Base-by-base conservation (phyloP, 164 flowering plant genomes). In the Stephania japonica region DNA sequence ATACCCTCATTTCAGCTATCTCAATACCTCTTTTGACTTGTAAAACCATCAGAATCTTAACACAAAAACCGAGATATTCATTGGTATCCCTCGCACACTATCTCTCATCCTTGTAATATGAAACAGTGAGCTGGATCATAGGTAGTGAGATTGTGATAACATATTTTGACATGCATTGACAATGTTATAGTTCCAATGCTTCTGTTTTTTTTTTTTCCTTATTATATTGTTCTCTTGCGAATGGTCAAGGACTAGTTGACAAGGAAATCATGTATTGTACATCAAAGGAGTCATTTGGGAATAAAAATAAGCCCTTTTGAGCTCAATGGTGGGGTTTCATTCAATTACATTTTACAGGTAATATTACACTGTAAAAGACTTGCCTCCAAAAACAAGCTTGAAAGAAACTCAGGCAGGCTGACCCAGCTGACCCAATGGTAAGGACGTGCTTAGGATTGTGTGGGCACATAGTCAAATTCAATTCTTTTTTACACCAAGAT, bases 1-100 rank as follows among this genome's bases (percentile, higher is more conserved):
- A 67, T 44, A 67, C 69, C 41, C 23, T 18, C 42, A n/a, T 72
- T 65, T 14, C 59, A 8, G 12, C 53, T 9, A 13, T 47, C 53
- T 47, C 53, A 47, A 16, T 47, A 16, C 27, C 25, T 42, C 69
- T 69, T 72, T 72, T 72, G 79, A 76, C 75, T 63, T 62, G 50
- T 41, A 53, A 68, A 67, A 49, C 10, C 21, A 23, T 47, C 63
- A 19, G 1, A 47, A 26, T 21, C 65, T 75, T 27, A n/a, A n/a
- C 21, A 10, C 23, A 7, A 26, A 53, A 56, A 23, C 3, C 21
- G 24, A 70, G 26, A 6, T 49, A 50, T 11, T 8, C 62, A 24
- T 68, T 41, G 25, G n/a, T 67, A 24, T 25, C 53, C 16, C n/a
- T 67, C 11, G 3, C 19, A 7, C 43, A 13, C 19, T 32, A 7